A percentile compares a stretch with the other conserved stretches of the same genome.
phyloP scores from a whole-genome alignment of 768 basidiomycete genomes.

The Solioccasus polychromus region DNA sequence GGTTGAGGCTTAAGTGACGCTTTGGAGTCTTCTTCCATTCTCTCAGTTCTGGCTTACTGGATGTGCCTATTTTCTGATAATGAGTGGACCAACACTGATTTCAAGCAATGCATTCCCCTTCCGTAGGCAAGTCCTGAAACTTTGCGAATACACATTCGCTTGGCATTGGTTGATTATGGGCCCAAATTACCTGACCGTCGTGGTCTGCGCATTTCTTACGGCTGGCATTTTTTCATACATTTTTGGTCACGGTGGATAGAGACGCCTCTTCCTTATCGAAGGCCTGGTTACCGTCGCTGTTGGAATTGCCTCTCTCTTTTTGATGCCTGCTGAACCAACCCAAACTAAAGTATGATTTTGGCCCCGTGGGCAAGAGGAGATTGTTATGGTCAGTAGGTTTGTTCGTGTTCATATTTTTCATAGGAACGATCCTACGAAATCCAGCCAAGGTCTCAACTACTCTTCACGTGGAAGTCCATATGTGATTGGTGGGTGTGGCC shows the following conservation, averaged over 20 bases:
- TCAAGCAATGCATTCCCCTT: too few relatives aligned
- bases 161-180: constrained; percentile 73
- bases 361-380: constrained; percentile 53
- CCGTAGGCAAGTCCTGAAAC: neutral
- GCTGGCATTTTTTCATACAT: constrained; percentile 52
- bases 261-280: constrained; percentile 35
- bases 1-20: constrained; percentile 38
- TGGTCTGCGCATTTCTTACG: constrained; percentile 60
- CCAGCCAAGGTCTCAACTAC: constrained; percentile 49
- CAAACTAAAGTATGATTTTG: constrained; percentile 55
- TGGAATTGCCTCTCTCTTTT: constrained; percentile 52
- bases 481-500: constrained; percentile 67
- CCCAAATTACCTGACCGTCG: constrained; percentile 51
- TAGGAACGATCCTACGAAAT: constrained; percentile 57
- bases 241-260: constrained; percentile 5
- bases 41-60: constrained; percentile 59
- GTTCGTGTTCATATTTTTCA: neutral
- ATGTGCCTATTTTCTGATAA: constrained; percentile 50
- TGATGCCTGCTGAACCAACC: constrained; percentile 57
- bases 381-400: constrained; percentile 51
- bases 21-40: constrained; percentile 57
- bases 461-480: constrained; percentile 48
- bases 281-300: constrained; percentile 47
- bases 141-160: constrained; percentile 30
- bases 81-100: too few relatives aligned